A percentile compares a stretch with the other conserved stretches of the same genome.
Evolutionary conservation across 2,329 filamentous ascomycete genomes (phyloP).

Genomic region (Fusarium pilosicola): DNA sequence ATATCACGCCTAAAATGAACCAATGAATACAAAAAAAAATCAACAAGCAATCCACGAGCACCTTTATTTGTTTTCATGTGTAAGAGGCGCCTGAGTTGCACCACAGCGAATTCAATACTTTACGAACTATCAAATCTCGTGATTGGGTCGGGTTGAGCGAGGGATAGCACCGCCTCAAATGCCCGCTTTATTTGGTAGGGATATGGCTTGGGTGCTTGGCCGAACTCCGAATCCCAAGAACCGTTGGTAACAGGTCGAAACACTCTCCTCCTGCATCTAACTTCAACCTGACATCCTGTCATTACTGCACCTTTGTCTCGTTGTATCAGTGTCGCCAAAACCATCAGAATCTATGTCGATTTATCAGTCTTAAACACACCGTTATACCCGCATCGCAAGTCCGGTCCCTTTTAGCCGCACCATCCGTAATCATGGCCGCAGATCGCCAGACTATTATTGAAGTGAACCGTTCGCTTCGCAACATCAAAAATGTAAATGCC

Average conservation of each 20-base stretch:
- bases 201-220: constrained; percentile 6
- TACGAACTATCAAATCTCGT: constrained; percentile 14
- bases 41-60: neutral
- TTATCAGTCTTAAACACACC: neutral
- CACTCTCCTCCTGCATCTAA: constrained; percentile 22
- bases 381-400: neutral
- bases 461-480: constrained; percentile 86
- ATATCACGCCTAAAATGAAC: constrained; percentile 18
- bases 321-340: neutral
- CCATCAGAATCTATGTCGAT: neutral
- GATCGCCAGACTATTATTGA: constrained; percentile 70
- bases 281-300: constrained; percentile 14
- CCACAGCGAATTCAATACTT: neutral
- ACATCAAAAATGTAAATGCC: constrained; percentile 78
- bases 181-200: constrained; percentile 37
- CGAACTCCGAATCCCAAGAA: constrained; percentile 7
- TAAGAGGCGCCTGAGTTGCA: constrained; percentile 9
- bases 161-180: constrained; percentile 42
- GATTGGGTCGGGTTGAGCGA: constrained; percentile 32
- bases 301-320: constrained; percentile 7
- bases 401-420: constrained; percentile 16
- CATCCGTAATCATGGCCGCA: constrained; percentile 53
- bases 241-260: constrained; percentile 3
- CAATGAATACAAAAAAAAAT: constrained; percentile 8
- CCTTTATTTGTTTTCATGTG: too few species aligned